A percentile compares a stretch with the other conserved stretches of the same genome.
These are phyloP conservation scores for Ramalina peruviana DNA, from an alignment of 495 filamentous ascomycete genomes.

Conservation along the genomic window DNA sequence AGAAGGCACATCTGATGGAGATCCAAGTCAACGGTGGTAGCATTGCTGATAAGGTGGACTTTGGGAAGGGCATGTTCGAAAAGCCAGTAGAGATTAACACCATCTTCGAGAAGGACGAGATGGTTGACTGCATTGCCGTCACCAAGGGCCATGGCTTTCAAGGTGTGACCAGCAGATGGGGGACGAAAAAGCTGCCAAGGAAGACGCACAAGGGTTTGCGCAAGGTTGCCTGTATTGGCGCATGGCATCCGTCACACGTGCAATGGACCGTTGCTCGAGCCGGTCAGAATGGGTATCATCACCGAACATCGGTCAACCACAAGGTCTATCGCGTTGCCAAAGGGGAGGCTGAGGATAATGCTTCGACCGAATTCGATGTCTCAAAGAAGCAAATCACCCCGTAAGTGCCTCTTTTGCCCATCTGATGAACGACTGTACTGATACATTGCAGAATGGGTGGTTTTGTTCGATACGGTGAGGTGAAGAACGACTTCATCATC, in stretches of 20 bases:
- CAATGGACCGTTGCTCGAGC: conserved; percentile 99
- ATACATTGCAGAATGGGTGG: conserved; percentile 64
- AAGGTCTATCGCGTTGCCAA: conserved; percentile 98
- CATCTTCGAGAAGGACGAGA: conserved; percentile 99
- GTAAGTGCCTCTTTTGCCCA: conserved; percentile 45
- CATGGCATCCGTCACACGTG: conserved; percentile 99
- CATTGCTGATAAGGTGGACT: conserved; percentile 89
- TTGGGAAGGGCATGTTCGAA: conserved; percentile 90
- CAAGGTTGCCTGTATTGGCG: conserved; percentile 99
- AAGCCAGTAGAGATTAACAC: conserved; percentile 83
- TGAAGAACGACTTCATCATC: conserved; percentile 99
- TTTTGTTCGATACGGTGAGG: conserved; percentile 96
- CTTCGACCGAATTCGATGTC: conserved; percentile 87
- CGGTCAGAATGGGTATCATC: conserved; percentile 99
- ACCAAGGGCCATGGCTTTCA: conserved; percentile 98
- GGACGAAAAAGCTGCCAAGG: conserved; percentile 99
- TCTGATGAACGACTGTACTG: conserved; percentile 20
- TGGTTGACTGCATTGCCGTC: conserved; percentile 98
- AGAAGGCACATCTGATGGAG: conserved; percentile 99
- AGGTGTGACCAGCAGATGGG: conserved; percentile 97
- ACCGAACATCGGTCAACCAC: conserved; percentile 99
- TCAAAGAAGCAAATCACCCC: conserved; percentile 99
- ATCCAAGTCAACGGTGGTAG: conserved; percentile 98
- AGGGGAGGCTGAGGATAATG: conserved; percentile 75
- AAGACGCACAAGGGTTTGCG: conserved; percentile 99